Evolutionary conservation across 805 yeast genomes (phyloP).

Genomic region (Teunomyces kruisii): DNA sequence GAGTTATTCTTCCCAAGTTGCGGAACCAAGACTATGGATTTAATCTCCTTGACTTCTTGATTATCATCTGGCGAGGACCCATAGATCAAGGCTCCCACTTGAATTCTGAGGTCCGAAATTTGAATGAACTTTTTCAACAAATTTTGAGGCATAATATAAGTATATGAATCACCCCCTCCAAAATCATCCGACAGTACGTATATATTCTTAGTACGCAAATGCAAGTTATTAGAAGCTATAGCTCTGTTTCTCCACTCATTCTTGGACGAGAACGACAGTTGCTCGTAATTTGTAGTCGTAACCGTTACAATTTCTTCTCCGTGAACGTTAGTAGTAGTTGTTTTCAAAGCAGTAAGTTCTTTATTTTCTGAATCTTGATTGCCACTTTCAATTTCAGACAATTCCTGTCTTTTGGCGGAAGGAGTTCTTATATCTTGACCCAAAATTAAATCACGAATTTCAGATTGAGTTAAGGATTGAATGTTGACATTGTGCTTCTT

Average conservation of each 20-base stretch:
- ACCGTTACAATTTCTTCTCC: conserved; percentile 96
- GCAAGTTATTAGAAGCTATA: conserved; percentile 69
- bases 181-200: conserved; percentile 66
- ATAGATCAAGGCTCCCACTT: conserved; percentile 76
- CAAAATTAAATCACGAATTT: conserved; percentile 87
- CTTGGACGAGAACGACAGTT: conserved; percentile 75
- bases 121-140: conserved; percentile 73
- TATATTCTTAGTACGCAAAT: conserved; percentile 67
- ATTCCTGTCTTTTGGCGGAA: conserved; percentile 79
- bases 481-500: conserved; percentile 83
- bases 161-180: conserved; percentile 48
- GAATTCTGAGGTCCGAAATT: conserved; percentile 77
- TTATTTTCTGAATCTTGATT: conserved; percentile 42
- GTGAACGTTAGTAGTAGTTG: conserved; percentile 84
- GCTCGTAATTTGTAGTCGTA: conserved; percentile 87
- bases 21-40: conserved; percentile 75
- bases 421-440: conserved; percentile 95
- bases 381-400: conserved; percentile 66
- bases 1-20: conserved; percentile 75
- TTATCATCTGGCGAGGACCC: conserved; percentile 80
- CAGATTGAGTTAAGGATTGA: conserved; percentile 86
- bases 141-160: conserved; percentile 82
- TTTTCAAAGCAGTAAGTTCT: conserved; percentile 72
- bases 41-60: conserved; percentile 72
- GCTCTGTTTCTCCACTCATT: conserved; percentile 93